These are phyloP conservation scores for Mycena leptocephala DNA, from an alignment of 768 basidiomycete genomes.

Conservation along the genomic window DNA sequence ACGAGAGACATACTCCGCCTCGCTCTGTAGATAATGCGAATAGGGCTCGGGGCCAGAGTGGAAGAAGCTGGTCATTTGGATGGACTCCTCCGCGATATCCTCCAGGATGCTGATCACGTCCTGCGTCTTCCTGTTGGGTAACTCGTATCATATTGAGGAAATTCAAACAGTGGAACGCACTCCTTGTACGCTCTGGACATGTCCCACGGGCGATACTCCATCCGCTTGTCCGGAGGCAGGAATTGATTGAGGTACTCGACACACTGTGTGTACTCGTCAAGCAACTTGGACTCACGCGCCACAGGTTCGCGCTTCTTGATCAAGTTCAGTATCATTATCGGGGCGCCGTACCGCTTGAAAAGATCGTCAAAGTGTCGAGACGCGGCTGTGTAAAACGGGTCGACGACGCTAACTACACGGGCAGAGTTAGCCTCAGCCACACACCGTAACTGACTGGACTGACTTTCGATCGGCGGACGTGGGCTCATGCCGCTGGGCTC, in stretches of 20 bases:
- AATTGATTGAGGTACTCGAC: constrained; percentile 96
- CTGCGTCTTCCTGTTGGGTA: constrained; percentile 82
- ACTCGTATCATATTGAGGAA: not conserved
- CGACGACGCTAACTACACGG: constrained; percentile 86
- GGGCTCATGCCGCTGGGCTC: constrained; percentile 93
- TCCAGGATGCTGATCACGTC: constrained; percentile 97
- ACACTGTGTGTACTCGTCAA: constrained; percentile 94
- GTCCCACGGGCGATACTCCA: constrained; percentile 96
- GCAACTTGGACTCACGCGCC: constrained; percentile 90
- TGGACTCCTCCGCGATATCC: constrained; percentile 94
- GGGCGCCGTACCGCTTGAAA: constrained; percentile 90
- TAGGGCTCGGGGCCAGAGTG: constrained; percentile 93
- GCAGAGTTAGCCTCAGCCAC: not conserved
- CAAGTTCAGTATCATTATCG: constrained; percentile 92
- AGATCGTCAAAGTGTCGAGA: constrained; percentile 95
- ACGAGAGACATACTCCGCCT: constrained; percentile 53
- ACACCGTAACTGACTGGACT: constrained; percentile 42
- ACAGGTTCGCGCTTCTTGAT: constrained; percentile 90
- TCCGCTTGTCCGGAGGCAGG: constrained; percentile 86
- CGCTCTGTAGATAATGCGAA: constrained; percentile 74
- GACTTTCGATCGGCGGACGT: constrained; percentile 96
- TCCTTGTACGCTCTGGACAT: constrained; percentile 97
- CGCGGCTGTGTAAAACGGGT: constrained; percentile 96
- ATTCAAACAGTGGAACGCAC: constrained; percentile 56
- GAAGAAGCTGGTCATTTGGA: constrained; percentile 94